A percentile compares a stretch with the other conserved stretches of the same genome.
phyloP scores from a whole-genome alignment of 2,329 filamentous ascomycete species.

The Cladosporium sp. region DNA sequence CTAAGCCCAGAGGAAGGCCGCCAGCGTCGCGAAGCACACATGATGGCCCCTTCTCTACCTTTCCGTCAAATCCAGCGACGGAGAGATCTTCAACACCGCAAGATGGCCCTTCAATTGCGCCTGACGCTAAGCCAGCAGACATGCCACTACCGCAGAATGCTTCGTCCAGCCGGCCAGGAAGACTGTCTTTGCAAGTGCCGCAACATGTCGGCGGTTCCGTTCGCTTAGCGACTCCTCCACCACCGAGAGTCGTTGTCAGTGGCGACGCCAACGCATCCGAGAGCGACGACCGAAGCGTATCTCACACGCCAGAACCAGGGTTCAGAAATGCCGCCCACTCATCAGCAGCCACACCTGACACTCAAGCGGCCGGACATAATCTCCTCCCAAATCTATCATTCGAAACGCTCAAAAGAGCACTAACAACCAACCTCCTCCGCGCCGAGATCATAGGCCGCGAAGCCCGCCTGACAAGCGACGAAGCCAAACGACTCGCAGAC shows the following conservation, averaged over 20 bases:
- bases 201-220: conserved; percentile 58
- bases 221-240: conserved; percentile 57
- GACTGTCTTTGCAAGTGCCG: conserved; percentile 61
- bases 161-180: conserved; percentile 40
- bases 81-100: conserved; percentile 32
- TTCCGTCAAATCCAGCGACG: conserved; percentile 56
- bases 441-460: conserved; percentile 39
- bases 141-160: conserved; percentile 37
- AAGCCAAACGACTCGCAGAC: conserved; percentile 45
- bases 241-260: conserved; percentile 51
- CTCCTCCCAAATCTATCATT: not conserved
- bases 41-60: conserved; percentile 66
- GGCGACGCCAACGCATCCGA: conserved; percentile 37
- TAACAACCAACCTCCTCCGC: conserved; percentile 45
- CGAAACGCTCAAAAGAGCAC: conserved; percentile 42
- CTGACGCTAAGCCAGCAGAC: conserved; percentile 19
- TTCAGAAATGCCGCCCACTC: not conserved
- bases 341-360: not conserved
- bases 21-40: conserved; percentile 60
- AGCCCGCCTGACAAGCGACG: conserved; percentile 38
- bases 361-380: not conserved
- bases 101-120: conserved; percentile 36
- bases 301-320: conserved; percentile 6
- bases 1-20: conserved; percentile 75
- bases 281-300: conserved; percentile 16